These are phyloP conservation scores for Melastoma candidum DNA, from an alignment of 441 rosid species.

Conservation along the genomic window DNA sequence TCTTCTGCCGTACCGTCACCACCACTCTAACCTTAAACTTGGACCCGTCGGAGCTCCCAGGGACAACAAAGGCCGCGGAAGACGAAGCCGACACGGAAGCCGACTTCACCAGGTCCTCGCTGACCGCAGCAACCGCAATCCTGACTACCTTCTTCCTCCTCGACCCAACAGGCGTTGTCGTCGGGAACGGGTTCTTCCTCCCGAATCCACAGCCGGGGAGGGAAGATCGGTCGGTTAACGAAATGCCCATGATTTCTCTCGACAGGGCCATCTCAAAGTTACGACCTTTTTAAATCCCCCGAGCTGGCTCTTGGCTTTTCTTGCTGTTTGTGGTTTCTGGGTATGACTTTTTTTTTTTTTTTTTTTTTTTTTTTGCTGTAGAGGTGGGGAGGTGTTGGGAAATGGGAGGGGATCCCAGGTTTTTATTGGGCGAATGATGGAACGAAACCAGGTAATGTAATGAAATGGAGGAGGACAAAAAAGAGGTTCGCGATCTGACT, in stretches of 20 bases:
- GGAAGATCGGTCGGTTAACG: constrained; percentile 36
- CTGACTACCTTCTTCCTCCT: constrained; percentile 14
- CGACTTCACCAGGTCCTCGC: constrained; percentile 56
- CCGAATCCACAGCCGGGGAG: constrained; percentile 8
- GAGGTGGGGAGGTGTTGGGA: no score
- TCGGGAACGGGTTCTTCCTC: constrained; percentile 20
- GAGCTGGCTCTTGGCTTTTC: no score
- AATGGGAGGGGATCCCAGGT: no score
- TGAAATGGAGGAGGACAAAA: no score
- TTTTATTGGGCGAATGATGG: no score
- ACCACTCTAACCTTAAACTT: constrained; percentile 69
- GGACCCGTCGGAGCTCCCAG: constrained; percentile 26
- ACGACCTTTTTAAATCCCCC: no score
- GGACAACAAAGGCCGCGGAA: background rate
- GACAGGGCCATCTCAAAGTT: constrained; percentile 34
- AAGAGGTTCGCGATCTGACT: no score
- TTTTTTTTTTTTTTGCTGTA: no score
- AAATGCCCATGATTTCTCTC: constrained; percentile 56
- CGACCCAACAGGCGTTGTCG: constrained; percentile 15
- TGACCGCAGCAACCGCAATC: constrained; percentile 43
- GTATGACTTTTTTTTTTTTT: no score
- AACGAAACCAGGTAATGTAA: no score
- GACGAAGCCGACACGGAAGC: constrained; percentile 9
- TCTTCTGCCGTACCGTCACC: constrained; percentile 64
- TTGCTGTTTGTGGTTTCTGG: no score